A percentile compares a stretch with the other conserved stretches of the same genome.
These are phyloP conservation scores for Tolypocladium amazonense DNA, from an alignment of 2,329 filamentous ascomycete genomes.

Conservation along the genomic window DNA sequence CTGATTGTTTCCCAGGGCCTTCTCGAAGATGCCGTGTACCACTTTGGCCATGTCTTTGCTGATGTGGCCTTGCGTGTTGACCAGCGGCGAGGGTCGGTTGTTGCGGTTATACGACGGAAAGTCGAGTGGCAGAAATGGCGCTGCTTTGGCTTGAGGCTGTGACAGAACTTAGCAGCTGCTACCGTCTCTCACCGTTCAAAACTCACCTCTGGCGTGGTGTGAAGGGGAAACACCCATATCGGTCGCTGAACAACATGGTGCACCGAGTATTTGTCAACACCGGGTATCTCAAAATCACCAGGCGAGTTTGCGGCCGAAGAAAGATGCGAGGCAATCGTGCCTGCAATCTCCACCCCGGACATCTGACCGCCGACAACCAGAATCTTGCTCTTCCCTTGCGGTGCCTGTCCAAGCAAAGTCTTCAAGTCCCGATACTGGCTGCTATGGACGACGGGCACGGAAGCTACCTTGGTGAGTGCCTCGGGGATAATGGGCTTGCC, in stretches of 20 bases:
- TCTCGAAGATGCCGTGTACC: constrained; percentile 40
- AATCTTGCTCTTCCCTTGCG: constrained; percentile 44
- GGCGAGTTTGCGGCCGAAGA: constrained; percentile 52
- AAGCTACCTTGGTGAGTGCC: constrained; percentile 21
- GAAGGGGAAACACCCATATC: constrained; percentile 59
- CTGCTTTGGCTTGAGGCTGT: constrained; percentile 34
- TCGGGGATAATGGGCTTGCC: constrained; percentile 45
- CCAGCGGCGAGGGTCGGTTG: constrained; percentile 47
- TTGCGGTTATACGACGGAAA: constrained; percentile 60
- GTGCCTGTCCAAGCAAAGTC: constrained; percentile 29
- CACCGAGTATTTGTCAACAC: constrained; percentile 43
- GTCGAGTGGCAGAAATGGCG: constrained; percentile 63
- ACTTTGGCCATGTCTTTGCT: constrained; percentile 42
- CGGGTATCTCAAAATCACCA: constrained; percentile 23
- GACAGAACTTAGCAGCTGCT: neutral
- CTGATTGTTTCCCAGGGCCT: constrained; percentile 42
- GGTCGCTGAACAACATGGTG: constrained; percentile 61
- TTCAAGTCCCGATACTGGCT: constrained; percentile 50
- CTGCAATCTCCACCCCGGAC: constrained; percentile 70
- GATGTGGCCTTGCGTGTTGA: constrained; percentile 56
- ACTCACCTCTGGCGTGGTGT: constrained; percentile 38
- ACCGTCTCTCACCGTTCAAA: neutral
- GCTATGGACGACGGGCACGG: constrained; percentile 53
- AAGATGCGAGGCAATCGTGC: constrained; percentile 59
- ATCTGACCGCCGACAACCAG: constrained; percentile 72